phyloP scores from a whole-genome alignment of 2,329 filamentous ascomycete genomes.

The Mariannaea elegans region DNA sequence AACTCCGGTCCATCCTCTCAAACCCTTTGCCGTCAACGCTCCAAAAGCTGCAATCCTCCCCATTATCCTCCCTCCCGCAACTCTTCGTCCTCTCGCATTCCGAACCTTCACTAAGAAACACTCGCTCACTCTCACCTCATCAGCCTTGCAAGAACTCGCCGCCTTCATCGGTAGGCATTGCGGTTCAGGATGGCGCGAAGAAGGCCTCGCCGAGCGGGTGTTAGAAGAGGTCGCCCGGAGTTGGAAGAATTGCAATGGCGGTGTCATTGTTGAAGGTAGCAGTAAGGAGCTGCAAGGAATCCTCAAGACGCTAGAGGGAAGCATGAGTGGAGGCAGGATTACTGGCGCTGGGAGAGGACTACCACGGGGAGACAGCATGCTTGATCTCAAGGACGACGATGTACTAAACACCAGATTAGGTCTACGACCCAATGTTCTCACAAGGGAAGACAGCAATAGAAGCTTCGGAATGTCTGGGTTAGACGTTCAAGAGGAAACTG shows the following conservation, averaged over 20 bases:
- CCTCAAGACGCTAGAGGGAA: constrained; percentile 82
- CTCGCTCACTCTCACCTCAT: constrained; percentile 88
- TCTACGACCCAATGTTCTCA: constrained; percentile 54
- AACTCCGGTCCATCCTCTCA: constrained; percentile 83
- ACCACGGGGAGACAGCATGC: constrained; percentile 65
- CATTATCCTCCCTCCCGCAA: constrained; percentile 87
- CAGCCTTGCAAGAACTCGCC: constrained; percentile 84
- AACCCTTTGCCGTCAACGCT: constrained; percentile 64
- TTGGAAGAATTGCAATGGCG: constrained; percentile 91
- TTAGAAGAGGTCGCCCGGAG: constrained; percentile 89
- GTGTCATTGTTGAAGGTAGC: constrained; percentile 88
- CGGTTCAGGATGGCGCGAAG: constrained; percentile 95
- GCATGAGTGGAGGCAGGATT: constrained; percentile 86
- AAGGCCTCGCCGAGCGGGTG: constrained; percentile 90
- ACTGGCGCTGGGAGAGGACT: constrained; percentile 61
- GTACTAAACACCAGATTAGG: constrained; percentile 65
- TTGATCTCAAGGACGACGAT: constrained; percentile 65
- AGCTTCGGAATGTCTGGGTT: constrained; percentile 71
- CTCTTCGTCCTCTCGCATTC: constrained; percentile 89
- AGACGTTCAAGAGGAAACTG: constrained; percentile 62
- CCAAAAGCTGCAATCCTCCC: constrained; percentile 77
- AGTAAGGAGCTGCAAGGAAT: constrained; percentile 82
- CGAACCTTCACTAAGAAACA: constrained; percentile 98
- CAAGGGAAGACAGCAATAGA: constrained; percentile 68
- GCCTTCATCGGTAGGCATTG: constrained; percentile 93